A percentile compares a stretch with the other conserved stretches of the same genome.
Evolutionary conservation across 306 rosid species (phyloP).

Genomic region (Purshia tridentata): DNA sequence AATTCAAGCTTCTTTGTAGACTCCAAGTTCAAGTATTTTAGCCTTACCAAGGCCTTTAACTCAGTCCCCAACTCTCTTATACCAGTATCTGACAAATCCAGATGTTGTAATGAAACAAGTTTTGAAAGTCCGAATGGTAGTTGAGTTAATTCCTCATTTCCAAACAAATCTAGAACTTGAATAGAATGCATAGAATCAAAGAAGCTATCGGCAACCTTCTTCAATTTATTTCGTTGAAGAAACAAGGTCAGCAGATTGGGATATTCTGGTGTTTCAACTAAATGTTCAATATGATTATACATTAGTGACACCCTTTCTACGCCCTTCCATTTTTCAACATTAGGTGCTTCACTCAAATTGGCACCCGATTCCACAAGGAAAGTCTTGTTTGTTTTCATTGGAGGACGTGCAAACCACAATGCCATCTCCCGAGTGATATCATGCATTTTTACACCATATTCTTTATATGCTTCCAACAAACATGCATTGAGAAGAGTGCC

Average conservation of each 20-base stretch:
- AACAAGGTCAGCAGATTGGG: constrained; percentile 11
- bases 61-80: constrained; percentile 2
- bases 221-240: background rate
- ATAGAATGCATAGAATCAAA: background rate
- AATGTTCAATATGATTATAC: no score
- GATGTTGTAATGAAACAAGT: constrained; percentile 1
- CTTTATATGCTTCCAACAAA: background rate
- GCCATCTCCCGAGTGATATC: constrained; percentile 1
- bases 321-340: no score
- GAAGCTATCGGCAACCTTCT: background rate
- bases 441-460: constrained; percentile 1
- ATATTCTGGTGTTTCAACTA: background rate
- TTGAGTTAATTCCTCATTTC: background rate
- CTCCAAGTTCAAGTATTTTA: background rate
- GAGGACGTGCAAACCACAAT: background rate
- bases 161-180: constrained; percentile 5
- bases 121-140: background rate
- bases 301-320: no score
- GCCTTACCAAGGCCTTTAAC: background rate
- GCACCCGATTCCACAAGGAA: no score
- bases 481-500: constrained; percentile 6
- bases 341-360: no score
- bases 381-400: no score
- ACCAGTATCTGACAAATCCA: background rate
- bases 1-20: no score